phyloP scores from a whole-genome alignment of 2,329 filamentous ascomycete species.

The Acrodontium crateriforme region DNA sequence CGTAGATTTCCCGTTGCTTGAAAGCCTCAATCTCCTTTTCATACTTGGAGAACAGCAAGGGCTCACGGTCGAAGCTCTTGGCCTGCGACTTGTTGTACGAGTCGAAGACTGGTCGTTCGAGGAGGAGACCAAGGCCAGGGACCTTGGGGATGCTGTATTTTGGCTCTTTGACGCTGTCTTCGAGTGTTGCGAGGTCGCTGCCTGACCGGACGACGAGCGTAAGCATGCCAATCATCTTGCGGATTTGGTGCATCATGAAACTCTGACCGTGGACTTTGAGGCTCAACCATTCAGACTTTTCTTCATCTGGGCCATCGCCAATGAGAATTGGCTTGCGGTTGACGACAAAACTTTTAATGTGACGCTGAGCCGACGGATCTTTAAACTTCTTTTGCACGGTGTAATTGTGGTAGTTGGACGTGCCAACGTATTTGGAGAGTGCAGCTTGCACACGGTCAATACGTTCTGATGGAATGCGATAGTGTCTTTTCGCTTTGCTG shows the following conservation, averaged over 20 bases:
- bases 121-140: conserved; percentile 70
- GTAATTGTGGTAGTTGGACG: conserved; percentile 93
- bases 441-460: conserved; percentile 62
- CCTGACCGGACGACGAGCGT: conserved; percentile 75
- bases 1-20: conserved; percentile 85
- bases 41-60: conserved; percentile 66
- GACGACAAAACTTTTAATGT: conserved; percentile 83
- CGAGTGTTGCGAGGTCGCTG: conserved; percentile 53
- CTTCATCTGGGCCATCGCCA: conserved; percentile 19
- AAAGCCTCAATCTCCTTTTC: conserved; percentile 72
- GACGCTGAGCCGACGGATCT: conserved; percentile 74
- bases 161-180: conserved; percentile 54
- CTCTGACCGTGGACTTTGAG: conserved; percentile 94
- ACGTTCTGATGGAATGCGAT: conserved; percentile 62
- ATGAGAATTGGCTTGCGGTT: conserved; percentile 46
- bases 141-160: conserved; percentile 88
- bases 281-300: conserved; percentile 83
- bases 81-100: conserved; percentile 67
- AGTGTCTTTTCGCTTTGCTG: conserved; percentile 66
- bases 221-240: conserved; percentile 96
- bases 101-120: conserved; percentile 86
- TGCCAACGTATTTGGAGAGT: conserved; percentile 65
- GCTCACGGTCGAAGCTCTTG: conserved; percentile 47
- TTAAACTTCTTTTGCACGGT: conserved; percentile 73
- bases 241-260: conserved; percentile 99